Conservation (phyloP, 441 rosid species). For the Pelargonium australe region DNA sequence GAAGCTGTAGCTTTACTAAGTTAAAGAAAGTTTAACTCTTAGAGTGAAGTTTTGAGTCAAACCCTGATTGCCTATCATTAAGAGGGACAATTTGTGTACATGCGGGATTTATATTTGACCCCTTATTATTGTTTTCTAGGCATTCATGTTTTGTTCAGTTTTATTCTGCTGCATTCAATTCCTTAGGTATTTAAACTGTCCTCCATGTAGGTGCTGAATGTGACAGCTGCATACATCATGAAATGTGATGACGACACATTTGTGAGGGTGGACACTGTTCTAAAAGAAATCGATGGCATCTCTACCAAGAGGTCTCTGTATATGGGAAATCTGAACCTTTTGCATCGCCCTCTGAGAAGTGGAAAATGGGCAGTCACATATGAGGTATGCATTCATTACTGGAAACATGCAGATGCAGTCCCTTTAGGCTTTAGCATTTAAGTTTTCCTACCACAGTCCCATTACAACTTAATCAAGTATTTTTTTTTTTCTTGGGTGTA, state of each 20-base stretch:
- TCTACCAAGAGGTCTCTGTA: slow-evolving; percentile 59
- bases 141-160: not conserved
- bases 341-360: slow-evolving; percentile 83
- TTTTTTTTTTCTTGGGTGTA: not conserved
- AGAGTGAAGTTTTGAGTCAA: too few relatives aligned
- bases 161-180: slow-evolving; percentile 13
- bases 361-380: slow-evolving; percentile 95
- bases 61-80: too few relatives aligned
- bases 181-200: slow-evolving; percentile 14
- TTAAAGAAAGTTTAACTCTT: too few relatives aligned
- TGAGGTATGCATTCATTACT: slow-evolving; percentile 50
- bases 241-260: slow-evolving; percentile 97
- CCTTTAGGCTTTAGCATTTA: not conserved
- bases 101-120: not conserved
- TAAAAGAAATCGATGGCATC: slow-evolving; percentile 65
- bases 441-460: not conserved
- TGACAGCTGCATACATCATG: slow-evolving; percentile 77
- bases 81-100: not conserved
- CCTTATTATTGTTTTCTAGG: not conserved
- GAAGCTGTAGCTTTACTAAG: not conserved
- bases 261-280: slow-evolving; percentile 63
- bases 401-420: not conserved
- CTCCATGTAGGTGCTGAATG: slow-evolving; percentile 67
- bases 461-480: not conserved
- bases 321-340: slow-evolving; percentile 93